Percentiles rank a stretch among this genome's conserved stretches.
phyloP scores from a whole-genome alignment of 108 stramenopile genomes.

The Pinguiococcus pyrenoidosus region DNA sequence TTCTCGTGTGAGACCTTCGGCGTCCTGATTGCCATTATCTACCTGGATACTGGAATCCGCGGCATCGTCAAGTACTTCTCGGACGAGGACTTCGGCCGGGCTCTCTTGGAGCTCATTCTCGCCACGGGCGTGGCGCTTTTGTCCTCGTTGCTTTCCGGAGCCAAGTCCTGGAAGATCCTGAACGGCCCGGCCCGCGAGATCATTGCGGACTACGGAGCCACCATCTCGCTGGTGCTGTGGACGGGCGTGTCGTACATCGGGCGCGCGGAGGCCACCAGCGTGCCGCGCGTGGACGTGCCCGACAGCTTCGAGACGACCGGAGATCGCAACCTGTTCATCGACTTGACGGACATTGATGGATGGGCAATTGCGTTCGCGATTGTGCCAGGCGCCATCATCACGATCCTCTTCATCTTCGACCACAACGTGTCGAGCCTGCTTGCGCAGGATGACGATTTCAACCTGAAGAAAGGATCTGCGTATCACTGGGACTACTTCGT shows the following conservation, averaged over 20 bases:
- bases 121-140: slow-evolving; percentile 27
- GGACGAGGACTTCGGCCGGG: slow-evolving; percentile 12
- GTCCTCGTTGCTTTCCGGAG: slow-evolving; percentile 38
- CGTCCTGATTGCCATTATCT: slow-evolving; percentile 43
- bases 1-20: slow-evolving; percentile 53
- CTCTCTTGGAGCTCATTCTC: slow-evolving; percentile 24
- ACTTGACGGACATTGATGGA: slow-evolving; percentile 26
- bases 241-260: slow-evolving; percentile 38
- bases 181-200: slow-evolving; percentile 21
- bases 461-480: slow-evolving; percentile 39
- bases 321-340: slow-evolving; percentile 17
- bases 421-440: slow-evolving; percentile 47
- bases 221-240: slow-evolving; percentile 35
- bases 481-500: slow-evolving; percentile 54
- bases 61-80: slow-evolving; percentile 17
- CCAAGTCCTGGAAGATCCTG: slow-evolving; percentile 27
- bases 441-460: slow-evolving; percentile 38
- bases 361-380: slow-evolving; percentile 39
- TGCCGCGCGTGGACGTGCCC: slow-evolving; percentile 42
- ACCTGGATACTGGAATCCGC: slow-evolving; percentile 37
- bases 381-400: slow-evolving; percentile 47
- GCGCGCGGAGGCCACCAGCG: slow-evolving; percentile 22
- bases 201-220: slow-evolving; percentile 26
- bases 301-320: slow-evolving; percentile 14
- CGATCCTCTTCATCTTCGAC: slow-evolving; percentile 47